These are phyloP conservation scores for Micractinium conductrix DNA, from an alignment of 139 green algal genomes.

Conservation along the genomic window DNA sequence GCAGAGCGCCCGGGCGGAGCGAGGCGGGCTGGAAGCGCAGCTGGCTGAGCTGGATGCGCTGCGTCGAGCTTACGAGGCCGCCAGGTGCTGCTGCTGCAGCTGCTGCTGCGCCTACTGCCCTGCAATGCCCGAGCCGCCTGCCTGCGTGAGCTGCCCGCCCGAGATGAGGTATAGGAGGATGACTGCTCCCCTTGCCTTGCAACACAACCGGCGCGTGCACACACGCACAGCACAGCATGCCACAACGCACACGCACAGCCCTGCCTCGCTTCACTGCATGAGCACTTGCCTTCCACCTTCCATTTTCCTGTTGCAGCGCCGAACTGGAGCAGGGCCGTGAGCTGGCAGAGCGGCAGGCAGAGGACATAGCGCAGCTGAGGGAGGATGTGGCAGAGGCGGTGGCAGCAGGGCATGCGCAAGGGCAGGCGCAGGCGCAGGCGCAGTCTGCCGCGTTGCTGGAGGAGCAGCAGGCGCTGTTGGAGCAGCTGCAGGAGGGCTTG, in stretches of 20 bases:
- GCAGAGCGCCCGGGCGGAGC: background rate
- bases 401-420: background rate
- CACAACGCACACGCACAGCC: too few species aligned
- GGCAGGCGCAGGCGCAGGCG: background rate
- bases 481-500: constrained; percentile 15
- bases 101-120: background rate
- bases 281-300: background rate
- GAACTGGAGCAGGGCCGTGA: constrained; percentile 7
- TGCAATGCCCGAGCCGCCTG: too few species aligned
- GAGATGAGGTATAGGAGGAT: too few species aligned
- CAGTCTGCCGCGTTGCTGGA: background rate
- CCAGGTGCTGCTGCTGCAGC: background rate
- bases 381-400: constrained; percentile 2
- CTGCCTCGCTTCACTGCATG: too few species aligned
- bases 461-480: constrained; percentile 5
- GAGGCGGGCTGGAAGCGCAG: background rate
- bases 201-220: too few species aligned
- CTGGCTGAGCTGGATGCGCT: constrained; percentile 6
- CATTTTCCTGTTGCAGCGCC: background rate
- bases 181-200: too few species aligned
- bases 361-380: background rate
- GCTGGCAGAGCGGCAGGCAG: constrained; percentile 5
- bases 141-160: too few species aligned
- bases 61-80: background rate
- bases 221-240: too few species aligned